phyloP scores from a whole-genome alignment of 306 rosid genomes.

The Vicia sativa region DNA sequence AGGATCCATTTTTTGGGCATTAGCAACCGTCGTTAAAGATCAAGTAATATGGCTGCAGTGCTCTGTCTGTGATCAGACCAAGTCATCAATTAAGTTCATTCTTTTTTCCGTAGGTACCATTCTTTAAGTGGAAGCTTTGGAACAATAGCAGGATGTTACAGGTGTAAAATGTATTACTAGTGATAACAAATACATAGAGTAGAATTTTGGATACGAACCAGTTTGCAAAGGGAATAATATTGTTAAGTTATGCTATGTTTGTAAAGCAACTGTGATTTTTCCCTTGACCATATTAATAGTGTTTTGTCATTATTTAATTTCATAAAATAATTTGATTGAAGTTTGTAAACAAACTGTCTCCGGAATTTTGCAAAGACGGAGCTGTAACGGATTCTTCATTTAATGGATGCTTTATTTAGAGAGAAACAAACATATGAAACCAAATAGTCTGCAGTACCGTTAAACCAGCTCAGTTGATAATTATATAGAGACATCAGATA shows the following conservation, averaged over 20 bases:
- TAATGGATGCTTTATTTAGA: no score
- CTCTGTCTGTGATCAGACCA: slow-evolving; percentile 30
- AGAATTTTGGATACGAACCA: slow-evolving; percentile 35
- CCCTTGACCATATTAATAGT: slow-evolving; percentile 19
- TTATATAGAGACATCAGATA: no score
- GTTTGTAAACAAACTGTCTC: slow-evolving; percentile 7
- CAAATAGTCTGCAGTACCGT: no score
- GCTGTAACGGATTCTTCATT: no score
- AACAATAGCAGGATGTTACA: slow-evolving; percentile 35
- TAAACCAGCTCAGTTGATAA: no score
- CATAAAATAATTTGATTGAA: background rate
- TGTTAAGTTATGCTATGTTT: slow-evolving; percentile 38
- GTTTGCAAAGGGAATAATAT: slow-evolving; percentile 34
- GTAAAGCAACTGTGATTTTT: slow-evolving; percentile 36
- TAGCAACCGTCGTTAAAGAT: slow-evolving; percentile 25
- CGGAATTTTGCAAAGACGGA: background rate
- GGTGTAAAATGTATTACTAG: slow-evolving; percentile 39
- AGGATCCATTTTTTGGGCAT: slow-evolving; percentile 13
- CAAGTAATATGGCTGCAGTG: background rate
- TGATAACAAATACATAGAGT: slow-evolving; percentile 33
- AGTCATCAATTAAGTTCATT: slow-evolving; percentile 39
- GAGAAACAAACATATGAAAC: no score
- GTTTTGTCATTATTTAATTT: slow-evolving; percentile 29
- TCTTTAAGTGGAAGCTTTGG: slow-evolving; percentile 48
- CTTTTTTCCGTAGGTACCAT: slow-evolving; percentile 48